Base-by-base conservation (phyloP, 2,329 filamentous ascomycete species). In the Calonectria pseudoreteaudii region DNA sequence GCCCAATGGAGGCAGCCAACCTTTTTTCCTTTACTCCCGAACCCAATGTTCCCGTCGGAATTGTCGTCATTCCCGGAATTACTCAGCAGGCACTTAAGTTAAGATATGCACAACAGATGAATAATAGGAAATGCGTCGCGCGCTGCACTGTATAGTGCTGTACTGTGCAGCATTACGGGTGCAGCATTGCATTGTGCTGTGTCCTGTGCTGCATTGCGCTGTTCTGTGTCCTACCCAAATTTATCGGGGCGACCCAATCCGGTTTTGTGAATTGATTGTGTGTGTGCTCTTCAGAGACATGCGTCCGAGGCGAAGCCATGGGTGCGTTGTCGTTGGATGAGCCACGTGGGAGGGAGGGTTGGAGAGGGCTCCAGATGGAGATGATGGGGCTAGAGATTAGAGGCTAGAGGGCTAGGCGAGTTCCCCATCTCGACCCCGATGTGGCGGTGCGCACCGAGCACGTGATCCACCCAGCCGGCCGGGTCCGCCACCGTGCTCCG, bases 301-400 rank as follows among this genome's bases (percentile, higher is more conserved):
- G 71, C 74, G 75, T 76, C 66, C 34, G 62, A 69, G 56, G 64
- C 68, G 68, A 74, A 67, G 65, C 53, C 66, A 44, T 66, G 50
- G 69, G 60, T 74, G 73, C 66, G 70, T 64, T 74, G 73, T 72
- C 70, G 60, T 66, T 71, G 44, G 68, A 53, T 70, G 58, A 76
- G 77, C 78, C 78, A 79, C 78, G 78, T 79, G 78, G 77, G 69
- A 31, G 70, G 67, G 67, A 64, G 67, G 52, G 67, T 62, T 69
- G 56, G 67, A 67, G 23, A 58, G 66, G 67, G 53, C 53, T 31
- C 26, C 38, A 56, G 65, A 30, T 26, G 47, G 31, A 50, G 47
- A 53, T 38, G 64, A 41, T 47, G 66, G 66, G 66, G 41, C 53
- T 60, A 69, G 52, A 38, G 41, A 36, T 23, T 60, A 60, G 56